phyloP scores from a whole-genome alignment of 1,139 yeast species.

The Candida tetrigidarum region DNA sequence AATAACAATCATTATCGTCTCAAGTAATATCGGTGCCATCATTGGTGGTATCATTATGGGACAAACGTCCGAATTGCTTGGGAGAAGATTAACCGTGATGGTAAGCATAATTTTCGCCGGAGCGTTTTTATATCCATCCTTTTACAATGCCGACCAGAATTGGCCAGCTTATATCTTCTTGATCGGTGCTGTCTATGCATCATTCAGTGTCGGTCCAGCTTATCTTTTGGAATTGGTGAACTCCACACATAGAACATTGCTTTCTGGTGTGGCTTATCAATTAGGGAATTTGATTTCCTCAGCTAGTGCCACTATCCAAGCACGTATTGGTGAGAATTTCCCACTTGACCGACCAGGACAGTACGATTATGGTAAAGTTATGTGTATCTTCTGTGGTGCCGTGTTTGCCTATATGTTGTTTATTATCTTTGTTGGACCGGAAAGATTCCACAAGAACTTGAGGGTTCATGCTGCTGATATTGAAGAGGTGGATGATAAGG shows the following conservation, averaged over 20 bases:
- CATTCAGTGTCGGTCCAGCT: constrained; percentile 44
- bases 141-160: constrained; percentile 30
- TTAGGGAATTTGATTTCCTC: constrained; percentile 43
- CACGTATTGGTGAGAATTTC: constrained; percentile 35
- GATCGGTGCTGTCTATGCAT: constrained; percentile 36
- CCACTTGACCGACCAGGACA: constrained; percentile 28
- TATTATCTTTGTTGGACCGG: constrained; percentile 37
- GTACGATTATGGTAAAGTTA: constrained; percentile 40
- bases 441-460: constrained; percentile 25
- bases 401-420: constrained; percentile 35
- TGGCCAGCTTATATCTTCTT: constrained; percentile 33
- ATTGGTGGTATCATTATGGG: constrained; percentile 54
- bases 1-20: constrained; percentile 48
- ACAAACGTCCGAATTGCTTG: constrained; percentile 46
- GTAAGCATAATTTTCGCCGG: constrained; percentile 33
- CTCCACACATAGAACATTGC: constrained; percentile 37
- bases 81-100: constrained; percentile 50
- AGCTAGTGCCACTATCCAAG: constrained; percentile 43
- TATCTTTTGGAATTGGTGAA: constrained; percentile 42
- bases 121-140: constrained; percentile 40
- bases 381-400: constrained; percentile 44
- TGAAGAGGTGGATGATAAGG: background rate
- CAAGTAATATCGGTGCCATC: constrained; percentile 55
- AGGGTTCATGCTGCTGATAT: constrained; percentile 4
- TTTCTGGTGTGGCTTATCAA: constrained; percentile 44